Percentiles rank a stretch among this genome's conserved stretches.
Evolutionary conservation across 1,284 basidiomycete genomes (phyloP).

Genomic region (Boletellus sp.): DNA sequence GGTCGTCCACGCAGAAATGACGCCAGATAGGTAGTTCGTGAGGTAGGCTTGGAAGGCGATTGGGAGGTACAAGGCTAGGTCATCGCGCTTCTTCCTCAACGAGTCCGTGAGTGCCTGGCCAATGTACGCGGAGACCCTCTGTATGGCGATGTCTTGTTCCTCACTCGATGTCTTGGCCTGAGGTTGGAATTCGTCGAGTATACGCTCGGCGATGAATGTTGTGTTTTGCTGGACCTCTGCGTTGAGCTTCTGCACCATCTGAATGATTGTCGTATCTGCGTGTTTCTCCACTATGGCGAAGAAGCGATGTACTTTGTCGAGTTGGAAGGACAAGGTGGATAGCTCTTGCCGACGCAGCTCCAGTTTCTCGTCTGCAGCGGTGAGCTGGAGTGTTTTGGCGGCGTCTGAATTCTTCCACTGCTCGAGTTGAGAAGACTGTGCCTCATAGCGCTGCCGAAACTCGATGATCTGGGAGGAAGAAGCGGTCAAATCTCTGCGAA

Average conservation of each 20-base stretch:
- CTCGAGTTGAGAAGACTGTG: neutral
- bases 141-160: slow-evolving; percentile 1
- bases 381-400: neutral
- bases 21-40: neutral
- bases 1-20: slow-evolving; percentile 12
- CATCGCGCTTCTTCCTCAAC: neutral
- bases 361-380: neutral
- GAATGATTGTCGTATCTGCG: slow-evolving; percentile 3
- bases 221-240: slow-evolving; percentile 10
- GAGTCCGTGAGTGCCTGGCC: neutral
- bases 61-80: slow-evolving; percentile 2
- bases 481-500: neutral
- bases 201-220: slow-evolving; percentile 3
- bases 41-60: slow-evolving; percentile 12
- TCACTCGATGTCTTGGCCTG: neutral
- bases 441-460: neutral
- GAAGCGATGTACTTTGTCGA: slow-evolving; percentile 2
- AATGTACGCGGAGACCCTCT: neutral
- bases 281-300: slow-evolving; percentile 4
- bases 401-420: neutral
- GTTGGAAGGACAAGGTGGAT: neutral
- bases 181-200: neutral
- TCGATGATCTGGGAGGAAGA: slow-evolving; percentile 2
- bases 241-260: slow-evolving; percentile 10
- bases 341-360: neutral